Conservation (phyloP, 768 basidiomycete species). For the Mycena crocata region DNA sequence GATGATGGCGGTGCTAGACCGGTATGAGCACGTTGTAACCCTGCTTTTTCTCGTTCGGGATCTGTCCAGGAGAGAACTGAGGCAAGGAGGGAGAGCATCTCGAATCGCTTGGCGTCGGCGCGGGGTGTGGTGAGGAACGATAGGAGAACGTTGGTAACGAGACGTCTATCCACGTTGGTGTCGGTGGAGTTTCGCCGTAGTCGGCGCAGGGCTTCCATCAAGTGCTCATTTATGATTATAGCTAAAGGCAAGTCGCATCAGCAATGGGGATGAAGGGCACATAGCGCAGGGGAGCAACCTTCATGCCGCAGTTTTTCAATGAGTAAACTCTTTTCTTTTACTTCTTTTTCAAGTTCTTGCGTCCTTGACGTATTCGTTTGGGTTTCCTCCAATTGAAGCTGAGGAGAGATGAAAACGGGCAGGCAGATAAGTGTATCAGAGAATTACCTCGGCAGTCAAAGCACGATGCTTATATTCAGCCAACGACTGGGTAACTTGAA, state of each 20-base stretch:
- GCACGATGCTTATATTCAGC: constrained; percentile 94
- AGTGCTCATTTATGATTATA: constrained; percentile 96
- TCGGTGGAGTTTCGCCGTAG: constrained; percentile 88
- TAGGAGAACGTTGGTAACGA: constrained; percentile 94
- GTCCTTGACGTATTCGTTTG: constrained; percentile 73
- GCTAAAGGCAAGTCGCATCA: constrained; percentile 57
- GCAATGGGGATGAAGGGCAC: constrained; percentile 5
- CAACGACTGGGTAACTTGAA: constrained; percentile 75
- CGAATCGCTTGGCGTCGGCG: constrained; percentile 94
- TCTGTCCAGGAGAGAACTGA: constrained; percentile 96
- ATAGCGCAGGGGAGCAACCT: constrained; percentile 59
- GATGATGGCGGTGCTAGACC: constrained; percentile 39
- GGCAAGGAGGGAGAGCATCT: constrained; percentile 91
- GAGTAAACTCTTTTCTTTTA: constrained; percentile 95
- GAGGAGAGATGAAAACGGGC: constrained; percentile 19
- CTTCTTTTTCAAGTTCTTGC: constrained; percentile 84
- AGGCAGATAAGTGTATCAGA: constrained; percentile 2
- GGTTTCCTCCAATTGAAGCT: constrained; percentile 84
- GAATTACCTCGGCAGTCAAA: constrained; percentile 82
- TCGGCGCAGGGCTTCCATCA: constrained; percentile 97
- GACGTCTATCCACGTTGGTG: constrained; percentile 91
- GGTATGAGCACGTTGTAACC: constrained; percentile 69
- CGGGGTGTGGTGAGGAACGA: constrained; percentile 92
- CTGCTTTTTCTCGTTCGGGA: constrained; percentile 90
- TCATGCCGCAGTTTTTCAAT: constrained; percentile 97